Conservation (phyloP, 2,329 filamentous ascomycete genomes). For the Diaporthe sp. region DNA sequence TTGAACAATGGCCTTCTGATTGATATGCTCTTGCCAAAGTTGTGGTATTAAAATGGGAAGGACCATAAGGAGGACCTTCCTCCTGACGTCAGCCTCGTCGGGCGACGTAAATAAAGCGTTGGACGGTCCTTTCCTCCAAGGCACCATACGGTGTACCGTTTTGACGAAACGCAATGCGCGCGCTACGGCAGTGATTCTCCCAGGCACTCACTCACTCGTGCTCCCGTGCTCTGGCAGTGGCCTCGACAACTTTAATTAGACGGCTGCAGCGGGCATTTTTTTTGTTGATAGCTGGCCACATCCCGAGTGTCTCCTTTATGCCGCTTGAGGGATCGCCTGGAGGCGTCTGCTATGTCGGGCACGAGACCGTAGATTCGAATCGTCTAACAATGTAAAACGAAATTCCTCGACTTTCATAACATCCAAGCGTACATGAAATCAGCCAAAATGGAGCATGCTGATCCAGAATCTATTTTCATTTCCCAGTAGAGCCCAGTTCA, state of each 20-base stretch:
- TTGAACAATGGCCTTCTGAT: neutral
- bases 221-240: too few relatives aligned
- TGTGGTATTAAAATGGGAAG: neutral
- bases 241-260: neutral
- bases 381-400: neutral
- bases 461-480: constrained; percentile 2
- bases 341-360: neutral
- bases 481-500: neutral
- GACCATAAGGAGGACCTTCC: neutral
- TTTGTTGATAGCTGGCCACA: neutral
- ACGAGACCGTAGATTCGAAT: neutral
- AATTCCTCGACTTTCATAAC: neutral
- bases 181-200: too few relatives aligned
- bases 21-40: neutral
- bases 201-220: too few relatives aligned
- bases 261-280: neutral
- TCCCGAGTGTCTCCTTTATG: neutral
- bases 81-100: neutral
- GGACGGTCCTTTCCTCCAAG: neutral
- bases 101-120: neutral
- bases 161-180: too few relatives aligned
- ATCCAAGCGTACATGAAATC: too few relatives aligned
- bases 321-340: neutral
- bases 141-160: neutral
- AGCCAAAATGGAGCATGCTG: neutral